Evolutionary conservation across 208 protist species (phyloP), one percentile per base, ranked within the genome.

Genomic region (Kentomonas sorsogonicus): DNA sequence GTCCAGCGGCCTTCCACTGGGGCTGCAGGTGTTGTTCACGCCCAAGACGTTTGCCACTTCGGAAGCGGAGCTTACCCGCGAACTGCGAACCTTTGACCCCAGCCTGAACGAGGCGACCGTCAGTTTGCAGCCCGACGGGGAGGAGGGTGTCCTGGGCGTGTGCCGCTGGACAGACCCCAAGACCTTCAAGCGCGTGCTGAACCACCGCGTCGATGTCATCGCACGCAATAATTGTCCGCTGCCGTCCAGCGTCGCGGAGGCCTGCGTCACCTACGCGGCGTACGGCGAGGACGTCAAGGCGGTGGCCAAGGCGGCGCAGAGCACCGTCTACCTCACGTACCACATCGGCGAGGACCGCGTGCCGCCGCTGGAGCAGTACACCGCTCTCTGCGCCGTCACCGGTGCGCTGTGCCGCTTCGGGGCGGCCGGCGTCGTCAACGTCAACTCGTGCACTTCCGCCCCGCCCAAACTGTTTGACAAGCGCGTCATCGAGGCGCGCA

Each of bases 351-450:
- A 50, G 13, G 51, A 50, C 15, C 33, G 9, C 3, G 9, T 69
- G 1, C 9, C 47, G 6, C 62, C 68, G 27, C 39, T 74, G 20
- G 60, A 74, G 57, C 34, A 53, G 51, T 69, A 65, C 44, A 53
- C 51, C 18, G 26, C 61, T 11, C 48, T 74, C 30, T 63, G 53
- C 18, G 31, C 55, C 0, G 61, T 69, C 16, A 57, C 56, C 15
- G 68, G 61, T 5, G 50, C 41, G 22, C 34, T 71, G 29, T 53
- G 40, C 7, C 51, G 60, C 23, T 15, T 54, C 2, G 56, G 30
- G 6, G 61, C 56, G 26, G 39, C 46, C 9, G 68, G 54, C 0
- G 52, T 74, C 26, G 36, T 74, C 22, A 74, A 69, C 46, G 43
- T 65, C 30, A 54, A 54, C 36, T 61, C 51, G 29, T 31, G 41